A percentile compares a stretch with the other conserved stretches of the same genome.
These are phyloP conservation scores for Termitomyces sp. DNA, from an alignment of 768 basidiomycete genomes.

Conservation along the genomic window DNA sequence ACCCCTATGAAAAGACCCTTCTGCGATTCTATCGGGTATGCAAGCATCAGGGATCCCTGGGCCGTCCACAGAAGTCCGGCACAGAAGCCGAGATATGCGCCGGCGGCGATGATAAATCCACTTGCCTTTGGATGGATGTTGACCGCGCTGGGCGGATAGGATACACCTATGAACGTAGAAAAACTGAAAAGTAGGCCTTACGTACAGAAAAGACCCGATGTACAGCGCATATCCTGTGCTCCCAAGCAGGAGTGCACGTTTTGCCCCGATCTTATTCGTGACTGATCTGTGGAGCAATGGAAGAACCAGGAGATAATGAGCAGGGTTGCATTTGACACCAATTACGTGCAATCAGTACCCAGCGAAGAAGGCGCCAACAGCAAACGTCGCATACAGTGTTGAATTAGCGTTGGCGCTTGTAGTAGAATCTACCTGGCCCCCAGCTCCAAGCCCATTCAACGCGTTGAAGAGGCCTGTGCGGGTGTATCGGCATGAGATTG, in stretches of 20 bases:
- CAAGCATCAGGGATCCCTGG: conserved; percentile 80
- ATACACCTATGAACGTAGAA: neutral
- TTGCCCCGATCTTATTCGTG: conserved; percentile 78
- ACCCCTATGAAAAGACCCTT: conserved; percentile 75
- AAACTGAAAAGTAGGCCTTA: neutral
- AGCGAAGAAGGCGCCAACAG: conserved; percentile 58
- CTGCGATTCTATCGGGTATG: conserved; percentile 74
- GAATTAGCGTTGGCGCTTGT: conserved; percentile 53
- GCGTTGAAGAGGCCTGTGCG: conserved; percentile 56
- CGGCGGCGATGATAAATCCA: conserved; percentile 64
- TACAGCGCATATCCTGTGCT: conserved; percentile 73
- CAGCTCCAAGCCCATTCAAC: conserved; percentile 56
- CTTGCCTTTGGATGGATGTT: conserved; percentile 62
- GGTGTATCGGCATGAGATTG: neutral
- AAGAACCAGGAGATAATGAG: neutral
- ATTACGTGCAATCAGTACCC: conserved; percentile 37
- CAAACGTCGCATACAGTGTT: conserved; percentile 56
- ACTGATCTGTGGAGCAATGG: conserved; percentile 42
- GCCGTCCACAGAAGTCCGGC: conserved; percentile 75
- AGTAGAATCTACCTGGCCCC: conserved; percentile 47
- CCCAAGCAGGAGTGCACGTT: conserved; percentile 68
- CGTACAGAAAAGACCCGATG: conserved; percentile 68
- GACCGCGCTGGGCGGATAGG: conserved; percentile 37
- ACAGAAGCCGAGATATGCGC: conserved; percentile 69
- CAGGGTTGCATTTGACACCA: neutral